phyloP scores from a whole-genome alignment of 2,329 filamentous ascomycete species.

The Aspergillus ruber region DNA sequence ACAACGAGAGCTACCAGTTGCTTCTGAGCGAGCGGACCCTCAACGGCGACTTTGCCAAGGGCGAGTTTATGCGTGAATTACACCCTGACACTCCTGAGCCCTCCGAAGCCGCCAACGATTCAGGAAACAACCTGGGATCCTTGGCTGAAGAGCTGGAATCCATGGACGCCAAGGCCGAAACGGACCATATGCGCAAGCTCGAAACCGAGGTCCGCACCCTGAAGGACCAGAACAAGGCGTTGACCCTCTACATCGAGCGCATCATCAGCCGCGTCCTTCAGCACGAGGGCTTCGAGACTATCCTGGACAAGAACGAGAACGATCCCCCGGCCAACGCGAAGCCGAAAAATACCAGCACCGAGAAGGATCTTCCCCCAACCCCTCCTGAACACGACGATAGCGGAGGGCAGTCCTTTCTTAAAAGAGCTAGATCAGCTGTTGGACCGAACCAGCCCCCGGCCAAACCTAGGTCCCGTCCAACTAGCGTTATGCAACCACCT shows the following conservation, averaged over 20 bases:
- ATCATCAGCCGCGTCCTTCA: conserved; percentile 94
- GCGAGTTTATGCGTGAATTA: conserved; percentile 63
- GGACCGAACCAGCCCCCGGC: conserved; percentile 29
- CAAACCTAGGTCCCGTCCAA: conserved; percentile 40
- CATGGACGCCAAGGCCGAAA: conserved; percentile 54
- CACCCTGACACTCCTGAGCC: conserved; percentile 39
- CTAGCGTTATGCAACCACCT: conserved; percentile 37
- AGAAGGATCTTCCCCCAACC: conserved; percentile 80
- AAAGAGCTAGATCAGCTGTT: conserved; percentile 56
- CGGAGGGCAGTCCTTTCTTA: conserved; percentile 45
- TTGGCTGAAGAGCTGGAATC: conserved; percentile 86
- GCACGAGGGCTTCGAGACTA: conserved; percentile 90
- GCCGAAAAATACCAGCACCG: conserved; percentile 30
- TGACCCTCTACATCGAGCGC: conserved; percentile 97
- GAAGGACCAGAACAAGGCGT: conserved; percentile 93
- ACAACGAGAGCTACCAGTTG: conserved; percentile 96
- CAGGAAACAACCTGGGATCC: conserved; percentile 46
- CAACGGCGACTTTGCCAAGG: conserved; percentile 83
- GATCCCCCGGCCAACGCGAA: conserved; percentile 30
- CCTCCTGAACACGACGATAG: conserved; percentile 51
- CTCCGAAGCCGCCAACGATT: conserved; percentile 33
- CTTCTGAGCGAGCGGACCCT: conserved; percentile 91
- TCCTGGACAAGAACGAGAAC: conserved; percentile 70
- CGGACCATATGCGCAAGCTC: conserved; percentile 58
- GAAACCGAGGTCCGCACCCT: conserved; percentile 72